phyloP scores from a whole-genome alignment of 169 alveolate genomes.

The Plasmodium falciparum region DNA sequence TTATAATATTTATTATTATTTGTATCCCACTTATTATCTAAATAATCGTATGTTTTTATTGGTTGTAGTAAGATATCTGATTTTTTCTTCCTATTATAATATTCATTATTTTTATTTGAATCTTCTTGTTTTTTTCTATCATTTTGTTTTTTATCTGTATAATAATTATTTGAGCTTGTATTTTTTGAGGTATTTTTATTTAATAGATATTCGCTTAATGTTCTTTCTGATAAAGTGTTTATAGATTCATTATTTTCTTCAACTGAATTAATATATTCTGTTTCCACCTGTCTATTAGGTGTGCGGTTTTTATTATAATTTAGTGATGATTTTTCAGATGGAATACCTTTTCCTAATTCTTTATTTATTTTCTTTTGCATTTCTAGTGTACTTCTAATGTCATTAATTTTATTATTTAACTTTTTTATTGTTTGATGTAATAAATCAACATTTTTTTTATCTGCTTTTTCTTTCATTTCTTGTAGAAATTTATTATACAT shows the following conservation, averaged over 20 bases:
- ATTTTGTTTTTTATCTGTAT: slow-evolving; percentile 5
- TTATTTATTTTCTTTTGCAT: slow-evolving; percentile 61
- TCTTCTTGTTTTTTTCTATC: slow-evolving; percentile 31
- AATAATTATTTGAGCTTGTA: slow-evolving; percentile 12
- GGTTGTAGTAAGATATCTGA: slow-evolving; percentile 24
- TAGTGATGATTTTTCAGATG: slow-evolving; percentile 17
- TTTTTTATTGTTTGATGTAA: slow-evolving; percentile 70
- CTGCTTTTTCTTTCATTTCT: slow-evolving; percentile 60
- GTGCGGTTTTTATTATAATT: slow-evolving; percentile 22
- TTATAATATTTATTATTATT: slow-evolving; percentile 48
- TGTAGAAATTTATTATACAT: slow-evolving; percentile 36
- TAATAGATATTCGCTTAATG: slow-evolving; percentile 50
- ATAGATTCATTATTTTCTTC: slow-evolving; percentile 39
- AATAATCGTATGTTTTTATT: neutral
- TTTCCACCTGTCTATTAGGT: slow-evolving; percentile 11
- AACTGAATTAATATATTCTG: slow-evolving; percentile 20
- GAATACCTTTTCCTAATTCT: slow-evolving; percentile 10
- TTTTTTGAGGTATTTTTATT: slow-evolving; percentile 58
- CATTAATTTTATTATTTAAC: slow-evolving; percentile 55
- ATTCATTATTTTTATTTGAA: slow-evolving; percentile 12
- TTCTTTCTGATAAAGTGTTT: slow-evolving; percentile 36
- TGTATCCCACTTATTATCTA: slow-evolving; percentile 44
- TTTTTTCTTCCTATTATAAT: slow-evolving; percentile 20
- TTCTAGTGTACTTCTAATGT: slow-evolving; percentile 31
- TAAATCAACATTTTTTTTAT: slow-evolving; percentile 62